These are phyloP conservation scores for Pythium guiyangense DNA, from an alignment of 352 stramenopile genomes.

Conservation along the genomic window DNA sequence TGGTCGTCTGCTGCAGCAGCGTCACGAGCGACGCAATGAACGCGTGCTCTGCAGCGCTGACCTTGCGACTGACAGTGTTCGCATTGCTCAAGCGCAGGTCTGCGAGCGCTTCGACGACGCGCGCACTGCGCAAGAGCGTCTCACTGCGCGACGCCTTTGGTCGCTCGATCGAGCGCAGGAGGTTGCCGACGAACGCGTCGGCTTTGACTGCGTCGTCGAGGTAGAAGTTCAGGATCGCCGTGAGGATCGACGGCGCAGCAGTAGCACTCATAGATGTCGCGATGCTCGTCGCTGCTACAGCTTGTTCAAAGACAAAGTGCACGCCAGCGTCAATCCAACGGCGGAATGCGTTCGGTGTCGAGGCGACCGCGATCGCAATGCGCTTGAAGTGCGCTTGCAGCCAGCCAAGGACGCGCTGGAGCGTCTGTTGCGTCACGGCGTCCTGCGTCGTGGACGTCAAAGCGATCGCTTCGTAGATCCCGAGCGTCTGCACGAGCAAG, in stretches of 20 bases:
- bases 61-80: conserved; percentile 6
- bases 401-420: conserved; percentile 11
- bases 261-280: neutral
- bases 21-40: conserved; percentile 30
- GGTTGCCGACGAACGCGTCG: conserved; percentile 25
- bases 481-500: conserved; percentile 11
- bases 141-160: neutral
- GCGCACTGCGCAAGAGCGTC: conserved; percentile 20
- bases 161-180: conserved; percentile 18
- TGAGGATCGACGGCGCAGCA: conserved; percentile 9
- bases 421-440: neutral
- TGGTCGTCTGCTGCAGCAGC: conserved; percentile 13
- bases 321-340: conserved; percentile 4
- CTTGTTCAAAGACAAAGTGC: conserved; percentile 10
- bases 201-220: conserved; percentile 9
- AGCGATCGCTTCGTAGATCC: conserved; percentile 5
- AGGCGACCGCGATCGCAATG: conserved; percentile 3
- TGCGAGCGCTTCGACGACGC: conserved; percentile 35
- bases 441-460: neutral
- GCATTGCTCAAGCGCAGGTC: conserved; percentile 8
- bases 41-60: conserved; percentile 18
- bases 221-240: conserved; percentile 28
- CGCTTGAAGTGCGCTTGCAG: conserved; percentile 15
- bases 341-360: neutral
- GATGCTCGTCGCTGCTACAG: neutral